Evolutionary conservation across 2,329 filamentous ascomycete species (phyloP), one percentile per base, ranked within the genome.

Genomic region (Alternaria burnsii): DNA sequence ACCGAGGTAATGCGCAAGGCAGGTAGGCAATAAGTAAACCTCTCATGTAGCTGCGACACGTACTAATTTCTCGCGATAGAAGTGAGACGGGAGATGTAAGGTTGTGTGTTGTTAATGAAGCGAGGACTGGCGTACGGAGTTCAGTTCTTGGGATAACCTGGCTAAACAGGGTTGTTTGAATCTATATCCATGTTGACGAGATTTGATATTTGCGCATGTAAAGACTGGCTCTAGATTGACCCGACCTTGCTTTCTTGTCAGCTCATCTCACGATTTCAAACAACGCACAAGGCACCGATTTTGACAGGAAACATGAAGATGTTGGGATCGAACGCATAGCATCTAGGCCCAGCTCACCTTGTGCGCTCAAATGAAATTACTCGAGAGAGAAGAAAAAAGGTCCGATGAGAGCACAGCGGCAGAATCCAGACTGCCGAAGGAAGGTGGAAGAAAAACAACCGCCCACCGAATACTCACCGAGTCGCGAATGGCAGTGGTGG

Each of bases 231-330:
- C 34, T 20, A 38, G 20, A 36, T 26, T 50, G 5, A 26, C 20
- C 20, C 36, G 24, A n/a, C 22, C 32, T 36, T 50, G 46, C 8
- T 34, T 50, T 50, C 20, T 36, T 11, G 22, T 22, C 46, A 50
- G 46, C 30, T 28, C 32, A 32, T 34, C 30, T 50, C 46, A 30
- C 30, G 8, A 50, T 50, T 50, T 50, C 46, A 50, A 50, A 50
- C 46, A 24, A 20, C 30, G 46, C 46, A 50, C 32, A 50, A 50
- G 46, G 11, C 46, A 50, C 46, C 46, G 46, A 50, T 50, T 36
- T n/a, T 10, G n/a, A 12, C 9, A 10, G 10, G 12, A 3, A 8
- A 36, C 14, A 50, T 50, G 46, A 50, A 20, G 46, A 50, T n/a
- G 46, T 50, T 36, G 34, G 7, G 46, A 50, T 50, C 46, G 46